A percentile compares a stretch with the other conserved stretches of the same genome.
These are phyloP conservation scores for Leishmania gerbilli DNA, from an alignment of 208 protist species.

Conservation along the genomic window DNA sequence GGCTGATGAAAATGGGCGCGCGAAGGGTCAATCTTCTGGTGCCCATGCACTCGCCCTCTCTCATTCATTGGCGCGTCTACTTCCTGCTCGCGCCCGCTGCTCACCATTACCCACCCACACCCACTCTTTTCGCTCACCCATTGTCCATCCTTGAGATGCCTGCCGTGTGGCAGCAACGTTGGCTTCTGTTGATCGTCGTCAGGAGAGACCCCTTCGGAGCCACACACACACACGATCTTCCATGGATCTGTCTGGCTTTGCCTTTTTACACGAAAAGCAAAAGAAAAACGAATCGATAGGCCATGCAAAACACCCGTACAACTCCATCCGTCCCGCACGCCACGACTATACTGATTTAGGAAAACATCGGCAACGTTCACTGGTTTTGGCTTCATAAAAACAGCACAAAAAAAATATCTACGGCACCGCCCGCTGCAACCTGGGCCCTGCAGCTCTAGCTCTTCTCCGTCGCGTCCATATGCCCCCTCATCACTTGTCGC, in stretches of 20 bases:
- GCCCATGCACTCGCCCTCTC: not conserved
- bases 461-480: not conserved
- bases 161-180: not conserved
- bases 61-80: not conserved
- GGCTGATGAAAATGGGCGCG: not conserved
- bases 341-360: not conserved
- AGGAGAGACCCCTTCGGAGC: not conserved
- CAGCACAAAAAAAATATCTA: not conserved
- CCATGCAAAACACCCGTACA: not conserved
- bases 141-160: not conserved
- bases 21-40: not conserved
- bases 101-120: not conserved
- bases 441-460: not conserved
- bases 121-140: not conserved
- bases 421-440: not conserved
- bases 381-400: not conserved
- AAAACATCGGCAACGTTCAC: not conserved
- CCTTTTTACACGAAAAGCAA: not conserved
- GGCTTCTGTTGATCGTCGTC: not conserved
- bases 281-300: not conserved
- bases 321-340: not conserved
- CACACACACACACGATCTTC: not conserved
- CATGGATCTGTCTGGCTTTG: not conserved
- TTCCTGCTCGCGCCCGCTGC: not conserved
- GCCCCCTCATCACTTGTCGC: not conserved